Evolutionary conservation across 768 basidiomycete species (phyloP), one percentile per base, ranked within the genome.

Genomic region (Lentinula boryana): DNA sequence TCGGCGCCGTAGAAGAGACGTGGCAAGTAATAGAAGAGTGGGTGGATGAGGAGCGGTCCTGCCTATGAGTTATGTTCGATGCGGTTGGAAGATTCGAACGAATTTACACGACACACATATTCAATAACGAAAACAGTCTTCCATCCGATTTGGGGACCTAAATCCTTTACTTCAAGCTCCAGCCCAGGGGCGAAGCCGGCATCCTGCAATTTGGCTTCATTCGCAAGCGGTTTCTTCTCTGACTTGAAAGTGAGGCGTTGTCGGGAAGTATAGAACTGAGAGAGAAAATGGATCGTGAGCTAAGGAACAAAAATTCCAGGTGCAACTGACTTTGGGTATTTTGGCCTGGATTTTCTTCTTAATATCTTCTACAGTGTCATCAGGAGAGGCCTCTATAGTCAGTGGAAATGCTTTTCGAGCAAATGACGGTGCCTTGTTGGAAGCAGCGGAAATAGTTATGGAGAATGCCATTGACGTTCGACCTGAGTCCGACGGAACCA

Each of bases 71-170:
- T 40, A 51, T 21, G 12, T 18, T 48, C 66, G 33, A 62, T 55
- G 10, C 36, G 12, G 62, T 56, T 56, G 52, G 12, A 16, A 49
- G 40, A 38, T 40, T 27, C 35, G 55, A 60, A 40, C 13, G 31
- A 38, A 33, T 40, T 58, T 18, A 33, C 23, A 40, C 23, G 3
- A 72, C 94, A 68, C 75, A 95, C 95, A 68, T 98, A 99, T 95
- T 99, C 97, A 55, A 90, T 76, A 54, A 98, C 70, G 72, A 93
- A 98, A 16, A 98, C 93, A 0, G 89, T 90, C 67, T 80, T 81
- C 91, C 95, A 98, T 67, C 84, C 81, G 49, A 96, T 77, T 72
- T 99, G 97, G 6, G 88, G 82, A 0, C 97, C 97, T 33, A 98
- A 76, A 72, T 98, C 97, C 72, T 97, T 97, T 62, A 95, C 79